phyloP scores from a whole-genome alignment of 2,329 filamentous ascomycete species.

The Bertia moriformis region DNA sequence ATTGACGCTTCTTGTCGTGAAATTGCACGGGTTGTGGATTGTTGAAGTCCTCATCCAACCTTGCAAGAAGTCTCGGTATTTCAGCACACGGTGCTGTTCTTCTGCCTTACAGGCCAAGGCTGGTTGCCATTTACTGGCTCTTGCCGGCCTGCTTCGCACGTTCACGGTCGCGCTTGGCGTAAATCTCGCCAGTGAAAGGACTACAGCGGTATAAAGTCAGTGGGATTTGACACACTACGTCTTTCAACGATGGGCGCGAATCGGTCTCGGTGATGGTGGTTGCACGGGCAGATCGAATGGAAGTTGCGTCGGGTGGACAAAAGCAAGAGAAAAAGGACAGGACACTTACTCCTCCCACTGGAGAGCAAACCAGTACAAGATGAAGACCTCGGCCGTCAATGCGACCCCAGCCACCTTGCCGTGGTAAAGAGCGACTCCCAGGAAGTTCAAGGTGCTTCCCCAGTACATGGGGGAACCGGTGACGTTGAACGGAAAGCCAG shows the following conservation, averaged over 20 bases:
- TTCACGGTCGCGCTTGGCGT: constrained; percentile 36
- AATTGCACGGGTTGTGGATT: constrained; percentile 1
- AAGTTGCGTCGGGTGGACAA: no score
- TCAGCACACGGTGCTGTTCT: no score
- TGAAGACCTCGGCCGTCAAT: constrained; percentile 37
- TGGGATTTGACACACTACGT: no score
- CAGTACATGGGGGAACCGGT: constrained; percentile 52
- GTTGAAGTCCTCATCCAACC: background rate
- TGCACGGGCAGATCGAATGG: no score
- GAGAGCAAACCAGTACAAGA: constrained; percentile 42
- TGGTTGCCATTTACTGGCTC: background rate
- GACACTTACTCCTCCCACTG: constrained; percentile 35
- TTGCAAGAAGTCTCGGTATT: no score
- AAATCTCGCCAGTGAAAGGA: constrained; percentile 54
- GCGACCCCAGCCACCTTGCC: constrained; percentile 45
- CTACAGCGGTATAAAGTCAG: constrained; percentile 4
- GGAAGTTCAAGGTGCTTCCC: constrained; percentile 46
- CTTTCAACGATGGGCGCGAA: no score
- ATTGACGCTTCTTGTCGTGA: no score
- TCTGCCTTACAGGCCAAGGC: no score
- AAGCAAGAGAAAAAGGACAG: background rate
- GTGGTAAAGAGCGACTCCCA: constrained; percentile 47
- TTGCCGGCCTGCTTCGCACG: constrained; percentile 9
- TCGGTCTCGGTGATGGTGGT: no score
- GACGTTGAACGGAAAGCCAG: constrained; percentile 51